A percentile compares a stretch with the other conserved stretches of the same genome.
phyloP scores from a whole-genome alignment of 2,329 filamentous ascomycete species.

The Nemania sp. region DNA sequence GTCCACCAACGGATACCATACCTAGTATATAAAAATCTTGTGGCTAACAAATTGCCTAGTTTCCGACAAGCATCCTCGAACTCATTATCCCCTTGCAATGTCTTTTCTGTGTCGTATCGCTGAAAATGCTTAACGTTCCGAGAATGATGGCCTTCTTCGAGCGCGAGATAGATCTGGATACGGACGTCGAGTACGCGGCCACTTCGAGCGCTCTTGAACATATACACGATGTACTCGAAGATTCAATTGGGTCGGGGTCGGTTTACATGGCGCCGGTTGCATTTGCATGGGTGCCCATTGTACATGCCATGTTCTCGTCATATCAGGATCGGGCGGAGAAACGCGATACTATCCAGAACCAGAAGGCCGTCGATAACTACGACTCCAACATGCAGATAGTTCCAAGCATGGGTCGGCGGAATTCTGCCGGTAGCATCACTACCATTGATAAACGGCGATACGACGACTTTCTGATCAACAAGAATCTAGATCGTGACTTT shows the following conservation, averaged over 20 bases:
- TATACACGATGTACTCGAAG: slow-evolving; percentile 71
- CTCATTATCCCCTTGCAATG: slow-evolving; percentile 68
- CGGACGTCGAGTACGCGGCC: slow-evolving; percentile 62
- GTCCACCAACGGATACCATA: neutral
- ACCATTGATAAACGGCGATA: slow-evolving; percentile 64
- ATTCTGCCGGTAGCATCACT: slow-evolving; percentile 64
- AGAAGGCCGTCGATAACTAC: slow-evolving; percentile 59
- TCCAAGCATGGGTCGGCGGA: slow-evolving; percentile 51
- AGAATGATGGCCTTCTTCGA: slow-evolving; percentile 60
- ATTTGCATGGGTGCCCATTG: slow-evolving; percentile 79
- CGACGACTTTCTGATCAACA: slow-evolving; percentile 58
- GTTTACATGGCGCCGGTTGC: slow-evolving; percentile 71
- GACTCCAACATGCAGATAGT: slow-evolving; percentile 51
- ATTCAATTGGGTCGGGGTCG: slow-evolving; percentile 59
- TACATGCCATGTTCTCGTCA: slow-evolving; percentile 68
- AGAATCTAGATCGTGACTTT: slow-evolving; percentile 54
- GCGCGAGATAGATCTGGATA: slow-evolving; percentile 50
- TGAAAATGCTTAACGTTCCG: slow-evolving; percentile 70
- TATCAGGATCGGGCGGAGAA: slow-evolving; percentile 65
- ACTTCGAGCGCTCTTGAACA: slow-evolving; percentile 70
- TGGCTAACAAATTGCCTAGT: slow-evolving; percentile 43
- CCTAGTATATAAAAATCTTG: slow-evolving; percentile 34
- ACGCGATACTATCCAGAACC: slow-evolving; percentile 60
- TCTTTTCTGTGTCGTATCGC: slow-evolving; percentile 69
- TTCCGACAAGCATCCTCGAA: slow-evolving; percentile 39